These are phyloP conservation scores for Mentha longifolia DNA, from an alignment of 257 asterid species.

Conservation along the genomic window DNA sequence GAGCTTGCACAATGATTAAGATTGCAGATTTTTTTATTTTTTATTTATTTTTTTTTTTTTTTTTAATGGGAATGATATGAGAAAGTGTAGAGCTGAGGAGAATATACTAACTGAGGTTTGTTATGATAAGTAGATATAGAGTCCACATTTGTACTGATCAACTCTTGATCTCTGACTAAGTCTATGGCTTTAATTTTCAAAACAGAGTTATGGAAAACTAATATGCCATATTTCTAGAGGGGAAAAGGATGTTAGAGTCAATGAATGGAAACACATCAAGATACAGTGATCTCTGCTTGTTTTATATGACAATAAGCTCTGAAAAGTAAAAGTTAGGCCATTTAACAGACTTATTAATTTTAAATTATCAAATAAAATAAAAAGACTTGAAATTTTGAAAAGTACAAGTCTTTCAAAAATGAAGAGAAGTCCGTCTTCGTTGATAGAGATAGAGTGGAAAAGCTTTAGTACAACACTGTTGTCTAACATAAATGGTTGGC, in stretches of 20 bases:
- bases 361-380: too few species aligned
- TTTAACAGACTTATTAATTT: not conserved
- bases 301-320: not conserved
- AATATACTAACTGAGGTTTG: not conserved
- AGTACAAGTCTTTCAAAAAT: too few species aligned
- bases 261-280: not conserved
- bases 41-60: not conserved
- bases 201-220: not conserved
- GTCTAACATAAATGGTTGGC: too few species aligned
- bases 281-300: too few species aligned
- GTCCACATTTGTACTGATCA: slow-evolving; percentile 4
- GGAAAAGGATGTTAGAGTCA: not conserved
- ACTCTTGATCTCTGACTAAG: not conserved
- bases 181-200: not conserved
- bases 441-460: too few species aligned
- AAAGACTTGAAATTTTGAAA: not conserved
- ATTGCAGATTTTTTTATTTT: too few species aligned
- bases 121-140: not conserved
- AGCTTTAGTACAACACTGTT: too few species aligned
- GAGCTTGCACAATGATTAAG: not conserved
- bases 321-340: not conserved
- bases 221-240: not conserved
- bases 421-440: not conserved
- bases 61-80: not conserved
- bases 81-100: not conserved